Base-by-base conservation (phyloP, 441 rosid species). In the Dalechampia spathulata region DNA sequence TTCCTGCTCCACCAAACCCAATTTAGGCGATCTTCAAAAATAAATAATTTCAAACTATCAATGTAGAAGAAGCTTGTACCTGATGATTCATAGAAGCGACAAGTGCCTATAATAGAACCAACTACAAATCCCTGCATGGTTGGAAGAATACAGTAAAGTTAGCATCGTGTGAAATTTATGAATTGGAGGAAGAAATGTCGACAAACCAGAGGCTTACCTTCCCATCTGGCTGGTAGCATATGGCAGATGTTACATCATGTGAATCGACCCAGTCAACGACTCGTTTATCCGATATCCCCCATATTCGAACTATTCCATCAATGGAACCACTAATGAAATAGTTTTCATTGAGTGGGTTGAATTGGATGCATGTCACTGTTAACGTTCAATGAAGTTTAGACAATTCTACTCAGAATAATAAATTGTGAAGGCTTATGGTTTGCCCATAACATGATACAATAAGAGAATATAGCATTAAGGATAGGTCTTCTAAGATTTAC, bases 241-340 rank as follows among this genome's bases (percentile, higher is more conserved):
- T 64, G 2, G 96, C 85, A 6, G 96, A 78, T 73, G 82, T 74
- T 43, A 73, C 78, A 65, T 92, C 88, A 52, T 69, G 72, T 4
- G 66, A 75, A 23, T 88, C 86, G 1, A 72, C 76, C 98, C 98
- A 91, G 63, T 81, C 78, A 19, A 88, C 79, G 48, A 92, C 96
- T 69, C 81, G 74, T 52, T 70, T 55, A 65, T 83, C 81, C 5
- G 66, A 62, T 2, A 83, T 69, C 15, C 90, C 89, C 98, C 98
- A 92, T 36, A 88, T 76, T 64, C 98, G 79, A 57, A 80, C 96
- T 74, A 86, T 92, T 39, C 96, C 96, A 67, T 92, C 99, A n/a
- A 89, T 78, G 1, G 90, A 92, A 44, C 99, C 96, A 49, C 92
- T 89, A 66, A 86, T 55, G 78, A 92, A 92, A 77, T 76, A 65